These are phyloP conservation scores for Hymenoscyphus occultus DNA, from an alignment of 2,329 filamentous ascomycete genomes.

Conservation along the genomic window DNA sequence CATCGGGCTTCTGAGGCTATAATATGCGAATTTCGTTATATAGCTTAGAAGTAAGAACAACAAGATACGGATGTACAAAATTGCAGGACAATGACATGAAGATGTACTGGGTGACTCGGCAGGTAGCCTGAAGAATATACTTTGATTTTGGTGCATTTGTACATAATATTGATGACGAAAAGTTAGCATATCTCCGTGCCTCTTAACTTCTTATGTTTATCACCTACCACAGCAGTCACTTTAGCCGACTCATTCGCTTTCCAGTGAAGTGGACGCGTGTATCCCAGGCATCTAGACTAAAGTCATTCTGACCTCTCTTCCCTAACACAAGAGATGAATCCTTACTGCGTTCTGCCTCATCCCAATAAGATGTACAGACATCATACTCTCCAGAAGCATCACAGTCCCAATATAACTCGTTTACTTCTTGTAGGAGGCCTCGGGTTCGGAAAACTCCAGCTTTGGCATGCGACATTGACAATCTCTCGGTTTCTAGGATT, in stretches of 20 bases:
- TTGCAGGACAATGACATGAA: too few relatives aligned
- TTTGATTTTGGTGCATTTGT: neutral
- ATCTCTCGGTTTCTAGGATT: too few relatives aligned
- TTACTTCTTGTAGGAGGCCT: neutral
- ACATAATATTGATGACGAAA: neutral
- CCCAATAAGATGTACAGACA: slow-evolving; percentile 2
- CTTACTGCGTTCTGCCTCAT: neutral
- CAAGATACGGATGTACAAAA: too few relatives aligned
- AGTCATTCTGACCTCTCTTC: neutral
- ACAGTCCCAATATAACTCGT: slow-evolving; percentile 2
- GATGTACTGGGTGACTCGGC: too few relatives aligned
- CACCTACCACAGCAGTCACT: neutral
- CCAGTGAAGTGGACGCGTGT: neutral
- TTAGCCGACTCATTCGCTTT: neutral
- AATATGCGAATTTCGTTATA: too few relatives aligned
- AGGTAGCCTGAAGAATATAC: neutral
- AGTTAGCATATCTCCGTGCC: neutral
- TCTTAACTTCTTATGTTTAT: neutral
- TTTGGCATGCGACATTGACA: too few relatives aligned
- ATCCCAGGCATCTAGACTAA: neutral
- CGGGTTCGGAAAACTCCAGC: too few relatives aligned
- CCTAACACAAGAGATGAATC: slow-evolving; percentile 4
- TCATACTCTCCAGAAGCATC: slow-evolving; percentile 3
- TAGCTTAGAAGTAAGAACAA: too few relatives aligned
- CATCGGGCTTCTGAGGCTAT: too few relatives aligned